These are phyloP conservation scores for Nevesoporus exiguus DNA, from an alignment of 768 basidiomycete genomes.

Conservation along the genomic window DNA sequence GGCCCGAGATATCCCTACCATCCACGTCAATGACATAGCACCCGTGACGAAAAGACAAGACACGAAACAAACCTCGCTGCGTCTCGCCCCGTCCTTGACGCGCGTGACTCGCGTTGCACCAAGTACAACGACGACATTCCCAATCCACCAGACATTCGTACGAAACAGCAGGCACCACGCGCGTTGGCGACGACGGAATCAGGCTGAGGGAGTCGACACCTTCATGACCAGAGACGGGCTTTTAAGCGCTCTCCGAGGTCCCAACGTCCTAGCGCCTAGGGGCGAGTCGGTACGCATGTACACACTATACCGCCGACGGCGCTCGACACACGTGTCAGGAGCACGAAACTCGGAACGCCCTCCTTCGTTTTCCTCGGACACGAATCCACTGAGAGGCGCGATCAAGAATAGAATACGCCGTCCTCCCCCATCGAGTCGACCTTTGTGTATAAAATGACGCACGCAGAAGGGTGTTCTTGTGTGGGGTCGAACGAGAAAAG, in stretches of 20 bases:
- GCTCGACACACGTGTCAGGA: constrained; percentile 4
- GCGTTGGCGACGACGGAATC: not conserved
- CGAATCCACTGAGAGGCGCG: not conserved
- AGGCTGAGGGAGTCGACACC: not conserved
- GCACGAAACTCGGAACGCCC: constrained; percentile 11
- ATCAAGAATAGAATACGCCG: not conserved
- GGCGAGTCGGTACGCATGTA: not conserved
- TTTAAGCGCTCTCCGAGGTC: constrained; percentile 5
- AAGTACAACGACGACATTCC: not conserved
- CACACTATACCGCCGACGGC: constrained; percentile 6
- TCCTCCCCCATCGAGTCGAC: too few species aligned
- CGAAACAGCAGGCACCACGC: not conserved
- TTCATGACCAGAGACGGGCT: not conserved
- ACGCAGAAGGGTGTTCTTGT: too few species aligned
- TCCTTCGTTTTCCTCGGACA: constrained; percentile 1
- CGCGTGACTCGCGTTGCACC: not conserved
- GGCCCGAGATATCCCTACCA: constrained; percentile 5
- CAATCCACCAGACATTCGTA: constrained; percentile 7
- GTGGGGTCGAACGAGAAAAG: not conserved
- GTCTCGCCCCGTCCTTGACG: not conserved
- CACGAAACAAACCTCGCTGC: constrained; percentile 5
- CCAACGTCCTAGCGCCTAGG: not conserved
- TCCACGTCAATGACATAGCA: not conserved
- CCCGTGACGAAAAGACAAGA: not conserved
- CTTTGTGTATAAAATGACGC: too few species aligned